These are phyloP conservation scores for Hygrophorus pudorinus DNA, from an alignment of 768 basidiomycete species.

Conservation along the genomic window DNA sequence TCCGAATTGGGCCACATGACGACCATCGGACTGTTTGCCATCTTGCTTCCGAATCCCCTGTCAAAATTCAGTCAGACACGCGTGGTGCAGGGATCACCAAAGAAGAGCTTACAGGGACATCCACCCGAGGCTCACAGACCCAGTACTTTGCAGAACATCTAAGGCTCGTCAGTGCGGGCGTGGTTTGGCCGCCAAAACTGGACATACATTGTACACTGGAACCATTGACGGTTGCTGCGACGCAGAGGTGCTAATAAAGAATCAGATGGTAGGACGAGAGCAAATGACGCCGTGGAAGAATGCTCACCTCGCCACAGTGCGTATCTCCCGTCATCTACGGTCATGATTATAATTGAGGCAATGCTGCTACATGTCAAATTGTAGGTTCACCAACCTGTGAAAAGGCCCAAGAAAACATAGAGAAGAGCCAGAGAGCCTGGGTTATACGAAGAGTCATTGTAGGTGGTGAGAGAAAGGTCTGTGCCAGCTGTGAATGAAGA, in stretches of 20 bases:
- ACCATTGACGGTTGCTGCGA: slow-evolving; percentile 3
- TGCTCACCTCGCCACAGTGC: too few relatives aligned
- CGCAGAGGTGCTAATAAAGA: slow-evolving; percentile 2
- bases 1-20: slow-evolving; percentile 64
- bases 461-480: too few relatives aligned
- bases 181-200: not conserved
- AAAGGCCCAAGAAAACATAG: too few relatives aligned
- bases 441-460: too few relatives aligned
- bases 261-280: not conserved
- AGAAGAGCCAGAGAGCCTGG: too few relatives aligned
- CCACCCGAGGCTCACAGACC: slow-evolving; percentile 35
- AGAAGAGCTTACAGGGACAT: slow-evolving; percentile 45
- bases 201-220: slow-evolving; percentile 4
- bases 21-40: slow-evolving; percentile 56
- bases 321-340: too few relatives aligned
- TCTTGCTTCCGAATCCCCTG: slow-evolving; percentile 50
- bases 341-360: too few relatives aligned
- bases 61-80: not conserved
- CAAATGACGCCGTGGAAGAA: not conserved
- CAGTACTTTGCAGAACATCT: slow-evolving; percentile 43
- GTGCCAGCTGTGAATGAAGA: too few relatives aligned
- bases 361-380: too few relatives aligned
- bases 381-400: too few relatives aligned
- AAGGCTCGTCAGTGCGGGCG: not conserved
- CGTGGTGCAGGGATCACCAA: too few relatives aligned